These are phyloP conservation scores for Trametes pubescens DNA, from an alignment of 1,284 basidiomycete genomes.

Conservation along the genomic window DNA sequence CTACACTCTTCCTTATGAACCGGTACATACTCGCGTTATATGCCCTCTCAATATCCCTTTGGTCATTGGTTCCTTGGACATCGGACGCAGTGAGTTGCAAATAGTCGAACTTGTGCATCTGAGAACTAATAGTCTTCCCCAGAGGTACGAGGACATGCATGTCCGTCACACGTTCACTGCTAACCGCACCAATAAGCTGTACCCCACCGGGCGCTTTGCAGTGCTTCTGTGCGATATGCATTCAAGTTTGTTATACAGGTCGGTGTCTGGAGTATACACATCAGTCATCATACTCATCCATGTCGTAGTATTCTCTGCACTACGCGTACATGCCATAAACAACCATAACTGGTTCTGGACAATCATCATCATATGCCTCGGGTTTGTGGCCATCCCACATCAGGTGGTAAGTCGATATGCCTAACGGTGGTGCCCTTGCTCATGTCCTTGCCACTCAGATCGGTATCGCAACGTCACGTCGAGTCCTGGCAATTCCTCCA, in stretches of 20 bases:
- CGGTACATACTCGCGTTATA: conserved; percentile 17
- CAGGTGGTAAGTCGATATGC: neutral
- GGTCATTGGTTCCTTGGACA: conserved; percentile 3
- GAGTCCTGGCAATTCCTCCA: neutral
- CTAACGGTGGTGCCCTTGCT: neutral
- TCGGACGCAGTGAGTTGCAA: conserved; percentile 5
- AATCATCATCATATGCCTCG: conserved; percentile 7
- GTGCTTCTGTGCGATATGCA: neutral
- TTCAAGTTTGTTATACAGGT: conserved; percentile 10
- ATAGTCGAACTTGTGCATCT: neutral
- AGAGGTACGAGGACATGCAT: neutral
- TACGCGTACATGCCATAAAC: conserved; percentile 28
- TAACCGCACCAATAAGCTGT: neutral
- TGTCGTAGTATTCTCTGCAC: conserved; percentile 19
- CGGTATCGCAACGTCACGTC: neutral
- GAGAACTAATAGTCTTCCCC: neutral
- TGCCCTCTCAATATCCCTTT: neutral
- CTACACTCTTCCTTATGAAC: conserved; percentile 20
- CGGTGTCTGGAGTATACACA: neutral
- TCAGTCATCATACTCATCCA: neutral
- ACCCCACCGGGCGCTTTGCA: neutral
- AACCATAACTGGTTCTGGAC: conserved; percentile 20
- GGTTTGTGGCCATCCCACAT: neutral
- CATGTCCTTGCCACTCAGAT: neutral
- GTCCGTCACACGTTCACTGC: neutral